Evolutionary conservation across 495 filamentous ascomycete species (phyloP).

Genomic region (Aspergillus mulundensis): DNA sequence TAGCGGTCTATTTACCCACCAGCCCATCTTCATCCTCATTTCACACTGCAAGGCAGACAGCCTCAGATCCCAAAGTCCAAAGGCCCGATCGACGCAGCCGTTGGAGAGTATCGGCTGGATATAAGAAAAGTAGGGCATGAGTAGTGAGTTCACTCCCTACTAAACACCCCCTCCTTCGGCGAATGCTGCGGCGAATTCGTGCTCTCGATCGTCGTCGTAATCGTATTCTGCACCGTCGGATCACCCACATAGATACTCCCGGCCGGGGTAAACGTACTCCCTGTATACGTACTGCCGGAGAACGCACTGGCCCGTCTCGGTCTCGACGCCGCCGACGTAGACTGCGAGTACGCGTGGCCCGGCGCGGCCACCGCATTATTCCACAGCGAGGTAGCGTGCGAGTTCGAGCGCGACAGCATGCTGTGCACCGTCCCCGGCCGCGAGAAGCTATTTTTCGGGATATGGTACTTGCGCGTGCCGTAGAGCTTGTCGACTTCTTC

Average conservation of each 20-base stretch:
- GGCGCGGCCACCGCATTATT: not conserved
- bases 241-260: not conserved
- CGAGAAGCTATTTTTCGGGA: slow-evolving; percentile 4
- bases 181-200: not conserved
- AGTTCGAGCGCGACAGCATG: not conserved
- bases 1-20: no score
- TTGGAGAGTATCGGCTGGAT: no score
- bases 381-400: not conserved
- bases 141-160: no score
- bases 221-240: not conserved
- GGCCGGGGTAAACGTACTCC: not conserved
- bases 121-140: no score
- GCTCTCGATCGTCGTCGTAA: not conserved
- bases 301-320: not conserved
- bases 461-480: not conserved
- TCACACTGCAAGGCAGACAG: no score
- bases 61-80: no score
- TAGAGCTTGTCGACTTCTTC: not conserved
- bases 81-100: no score
- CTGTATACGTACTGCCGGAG: not conserved
- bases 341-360: not conserved
- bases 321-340: not conserved
- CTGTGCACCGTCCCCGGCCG: not conserved
- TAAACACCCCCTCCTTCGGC: no score
- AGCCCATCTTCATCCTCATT: no score